Base-by-base conservation (phyloP, 768 basidiomycete species). In the Auricularia auricula-judae region DNA sequence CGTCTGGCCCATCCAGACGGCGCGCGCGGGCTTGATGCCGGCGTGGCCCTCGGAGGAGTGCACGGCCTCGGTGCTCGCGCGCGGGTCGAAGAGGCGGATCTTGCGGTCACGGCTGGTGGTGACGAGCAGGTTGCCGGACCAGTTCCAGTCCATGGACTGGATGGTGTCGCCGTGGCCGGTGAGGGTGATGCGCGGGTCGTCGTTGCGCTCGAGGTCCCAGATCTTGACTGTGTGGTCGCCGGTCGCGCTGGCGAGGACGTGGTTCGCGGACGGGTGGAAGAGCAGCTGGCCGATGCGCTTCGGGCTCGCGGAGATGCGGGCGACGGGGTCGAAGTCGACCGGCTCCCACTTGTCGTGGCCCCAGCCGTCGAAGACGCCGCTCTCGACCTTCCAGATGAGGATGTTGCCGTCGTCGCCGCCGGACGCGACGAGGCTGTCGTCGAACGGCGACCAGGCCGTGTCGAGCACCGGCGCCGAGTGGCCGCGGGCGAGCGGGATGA, bases 381-480 rank as follows among this genome's bases (percentile, higher is more conserved):
- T 83, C n/a, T 82, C 75, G 62, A 98, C 86, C 72, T 92, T 90
- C 89, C 93, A 98, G 72, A 99, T 81, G 77, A 92, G 84, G 68
- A 90, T 82, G 71, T 95, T 93, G 53, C 95, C 93, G 73, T 99
- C 97, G 74, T 99, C 96, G 60, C 89, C 93, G 16, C 84, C 92
- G 0, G 93, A 95, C 1, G 90, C 96, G 68, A 97, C 89, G 70
- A 96, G 80, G 4, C 83, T 79, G 76, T 98, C 96, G 71, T 94
- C 87, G 74, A 96, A 93, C 0, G 94, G 95, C 0, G 90, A 92
- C 93, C 94, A 98, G 71, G 90, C 91, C 0, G 96, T 98, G 76
- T 98, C 96, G 43, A 98, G 88, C 36, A 93, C 89, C 33, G 89
- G 79, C 2, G 86, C 89, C 1, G 87, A 86, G 74, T 91, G 89